A percentile compares a stretch with the other conserved stretches of the same genome.
phyloP scores from a whole-genome alignment of 169 alveolate species.

The Perkinsus olseni region DNA sequence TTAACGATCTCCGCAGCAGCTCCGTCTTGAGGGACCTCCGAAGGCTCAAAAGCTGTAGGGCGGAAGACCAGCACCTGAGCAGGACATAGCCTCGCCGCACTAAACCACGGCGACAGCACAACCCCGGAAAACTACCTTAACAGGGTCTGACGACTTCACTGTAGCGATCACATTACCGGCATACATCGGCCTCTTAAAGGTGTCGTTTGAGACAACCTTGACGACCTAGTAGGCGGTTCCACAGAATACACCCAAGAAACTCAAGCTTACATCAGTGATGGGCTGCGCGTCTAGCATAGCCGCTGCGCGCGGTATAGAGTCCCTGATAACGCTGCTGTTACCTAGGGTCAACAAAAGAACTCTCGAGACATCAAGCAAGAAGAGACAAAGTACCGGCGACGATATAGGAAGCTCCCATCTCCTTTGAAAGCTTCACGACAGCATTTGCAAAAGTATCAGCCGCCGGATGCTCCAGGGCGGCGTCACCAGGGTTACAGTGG shows the following conservation, averaged over 20 bases:
- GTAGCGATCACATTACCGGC: constrained; percentile 62
- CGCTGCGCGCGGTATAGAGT: constrained; percentile 49
- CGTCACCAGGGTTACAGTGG: background rate
- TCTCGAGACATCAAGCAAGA: background rate
- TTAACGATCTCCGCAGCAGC: constrained; percentile 26
- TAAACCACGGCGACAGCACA: background rate
- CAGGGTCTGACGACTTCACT: constrained; percentile 32
- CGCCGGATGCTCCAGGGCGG: background rate
- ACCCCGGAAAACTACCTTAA: background rate
- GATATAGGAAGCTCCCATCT: background rate
- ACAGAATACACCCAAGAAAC: background rate
- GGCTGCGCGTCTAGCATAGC: constrained; percentile 47
- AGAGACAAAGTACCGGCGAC: background rate
- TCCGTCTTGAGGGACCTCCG: constrained; percentile 19
- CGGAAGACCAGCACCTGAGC: constrained; percentile 45
- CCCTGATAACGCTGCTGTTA: background rate
- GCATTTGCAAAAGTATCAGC: background rate
- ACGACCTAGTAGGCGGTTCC: background rate
- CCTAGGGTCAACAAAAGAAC: background rate
- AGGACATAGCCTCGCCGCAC: background rate
- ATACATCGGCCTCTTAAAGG: constrained; percentile 53
- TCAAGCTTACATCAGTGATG: constrained; percentile 43
- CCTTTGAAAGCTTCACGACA: background rate
- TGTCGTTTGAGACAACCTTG: constrained; percentile 31
- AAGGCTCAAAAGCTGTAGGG: constrained; percentile 49